Percentiles rank a stretch among this genome's conserved stretches.
Evolutionary conservation across 345 rosid genomes (phyloP).

Genomic region (Hirschfeldia incana): DNA sequence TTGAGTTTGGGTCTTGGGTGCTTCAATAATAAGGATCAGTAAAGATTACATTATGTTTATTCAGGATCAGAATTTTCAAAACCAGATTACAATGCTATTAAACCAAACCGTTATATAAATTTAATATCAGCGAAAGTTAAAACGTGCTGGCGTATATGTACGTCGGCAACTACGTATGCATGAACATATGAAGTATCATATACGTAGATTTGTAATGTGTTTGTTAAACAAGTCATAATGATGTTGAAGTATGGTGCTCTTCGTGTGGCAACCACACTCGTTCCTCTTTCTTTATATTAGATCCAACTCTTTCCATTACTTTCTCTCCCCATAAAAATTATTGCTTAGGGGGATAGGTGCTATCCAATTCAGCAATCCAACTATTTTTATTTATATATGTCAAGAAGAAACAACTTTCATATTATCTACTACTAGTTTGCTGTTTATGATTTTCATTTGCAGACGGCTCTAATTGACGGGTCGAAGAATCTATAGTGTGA

Average conservation of each 20-base stretch:
- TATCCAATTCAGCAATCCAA: constrained; percentile 40
- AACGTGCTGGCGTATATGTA: constrained; percentile 16
- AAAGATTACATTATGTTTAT: background rate
- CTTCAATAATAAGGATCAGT: background rate
- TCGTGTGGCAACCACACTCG: constrained; percentile 46
- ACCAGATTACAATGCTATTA: background rate
- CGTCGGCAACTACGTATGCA: constrained; percentile 43
- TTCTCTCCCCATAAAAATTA: background rate
- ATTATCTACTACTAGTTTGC: constrained; percentile 11
- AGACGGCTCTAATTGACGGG: constrained; percentile 27
- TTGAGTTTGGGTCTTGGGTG: too few species aligned
- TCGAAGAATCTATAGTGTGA: constrained; percentile 32
- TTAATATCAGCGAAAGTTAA: background rate
- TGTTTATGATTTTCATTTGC: constrained; percentile 29
- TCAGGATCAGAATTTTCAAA: background rate
- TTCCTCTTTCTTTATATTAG: constrained; percentile 30
- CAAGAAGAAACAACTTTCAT: constrained; percentile 5
- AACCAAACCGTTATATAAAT: background rate
- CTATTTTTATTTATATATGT: background rate
- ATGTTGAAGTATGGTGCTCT: constrained; percentile 32
- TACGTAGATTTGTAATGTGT: constrained; percentile 18
- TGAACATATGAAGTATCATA: constrained; percentile 20
- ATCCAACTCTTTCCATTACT: constrained; percentile 27
- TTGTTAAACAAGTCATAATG: constrained; percentile 25
- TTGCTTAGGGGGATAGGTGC: constrained; percentile 10